Base-by-base conservation (phyloP, 176 grass and related monocot genomes). In the Aegilops umbellulata region DNA sequence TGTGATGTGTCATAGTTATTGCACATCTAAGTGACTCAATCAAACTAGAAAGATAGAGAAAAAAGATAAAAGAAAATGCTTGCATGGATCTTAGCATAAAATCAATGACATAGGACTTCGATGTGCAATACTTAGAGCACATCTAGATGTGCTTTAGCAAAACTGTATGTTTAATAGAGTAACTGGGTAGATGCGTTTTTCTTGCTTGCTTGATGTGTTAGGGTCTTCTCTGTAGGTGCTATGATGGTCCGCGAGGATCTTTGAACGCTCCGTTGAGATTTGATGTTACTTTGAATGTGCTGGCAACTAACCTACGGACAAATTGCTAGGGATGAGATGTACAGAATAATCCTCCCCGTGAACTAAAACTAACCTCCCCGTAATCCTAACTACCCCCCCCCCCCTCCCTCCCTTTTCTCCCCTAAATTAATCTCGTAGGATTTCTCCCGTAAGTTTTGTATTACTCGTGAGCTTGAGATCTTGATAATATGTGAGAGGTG, bases 281-380 rank as follows among this genome's bases (percentile, higher is more conserved):
- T 73, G 20, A 51, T 65, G 10, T 64, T 86, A 23, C 63, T 58
- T 79, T 31, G 41, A 44, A 68, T 78, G 60, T 84, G 57, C 25
- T 47, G 19, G 26, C 7, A 84, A 46, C 22, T 67, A 14, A 55
- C 17, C 17, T 55, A 55, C 17, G 17, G 16, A 55, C n/a, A 82
- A 20, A 70, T 82, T 30, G 34, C 55, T 61, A 61, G 7, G 10
- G n/a, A 19, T 61, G n/a, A 24, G 58, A 61, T 61, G 17, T 57
- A 57, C 17, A 22, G 19, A 57, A 19, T 57, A 57, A 57, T 57
- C 53, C 17, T 57, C 17, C 53, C 19, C 19, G 19, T 57, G 53
- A 57, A 55, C 2, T 55, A 22, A 16, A 57, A 57, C 17, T 55
- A 55, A 55, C 51, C 16, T 53, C 49, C 49, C 16, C 15, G 15